Base-by-base conservation (phyloP, 2,329 filamentous ascomycete genomes). In the Aspergillus intermedius region DNA sequence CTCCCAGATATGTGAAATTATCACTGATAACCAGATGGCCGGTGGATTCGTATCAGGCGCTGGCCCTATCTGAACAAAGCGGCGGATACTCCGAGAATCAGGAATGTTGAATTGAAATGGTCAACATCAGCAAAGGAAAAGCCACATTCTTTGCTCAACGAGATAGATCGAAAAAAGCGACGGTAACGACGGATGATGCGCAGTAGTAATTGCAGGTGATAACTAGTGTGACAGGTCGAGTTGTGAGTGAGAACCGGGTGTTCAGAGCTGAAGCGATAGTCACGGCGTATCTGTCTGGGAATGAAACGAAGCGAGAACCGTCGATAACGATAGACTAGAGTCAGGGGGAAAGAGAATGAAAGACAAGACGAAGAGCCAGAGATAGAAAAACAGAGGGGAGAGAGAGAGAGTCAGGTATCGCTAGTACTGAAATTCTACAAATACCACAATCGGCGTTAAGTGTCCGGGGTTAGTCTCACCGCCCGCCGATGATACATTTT, bases 291-390 rank as follows among this genome's bases (percentile, higher is more conserved):
- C 25, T 12, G 10, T 30, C 9, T 30, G 10, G 10, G 25, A 10
- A 30, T 30, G 25, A 30, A 30, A 30, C 25, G 25, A 52, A 45
- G 46, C 49, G 19, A 39, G 35, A 39, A 10, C 9, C n/a, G 7
- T 19, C n/a, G 7, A 15, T 54, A 54, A 40, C 46, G 47, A 44
- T 30, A 25, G 28, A 48, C 32, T 15, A 22, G 49, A 44, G 47
- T 46, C 44, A 44, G 30, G 40, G 40, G 45, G 17, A 19, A 47
- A 28, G 40, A 42, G 40, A 39, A 28, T 19, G 34, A 22, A 23
- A 44, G 43, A 28, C 12, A 9, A 30, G 25, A 30, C 4, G 9
- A 30, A 30, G 25, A 30, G 10, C 25, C 25, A 30, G 25, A 30
- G 25, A 30, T 10, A 30, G 25, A 12, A 35, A 46, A 44, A 44